phyloP scores from a whole-genome alignment of 1,139 yeast genomes.

The Hansenula lynferdii region DNA sequence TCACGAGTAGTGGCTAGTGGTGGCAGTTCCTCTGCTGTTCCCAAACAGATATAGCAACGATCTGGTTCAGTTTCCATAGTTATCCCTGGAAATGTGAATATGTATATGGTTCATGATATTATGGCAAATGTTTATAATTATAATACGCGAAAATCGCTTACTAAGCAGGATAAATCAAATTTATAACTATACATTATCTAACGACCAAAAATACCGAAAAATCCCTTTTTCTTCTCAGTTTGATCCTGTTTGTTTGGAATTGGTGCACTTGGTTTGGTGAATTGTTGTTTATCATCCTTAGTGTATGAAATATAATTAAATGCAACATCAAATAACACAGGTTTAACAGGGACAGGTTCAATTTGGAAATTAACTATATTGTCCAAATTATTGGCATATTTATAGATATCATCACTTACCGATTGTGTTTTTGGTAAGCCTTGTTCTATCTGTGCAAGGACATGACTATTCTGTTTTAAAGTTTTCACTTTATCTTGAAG shows the following conservation, averaged over 20 bases:
- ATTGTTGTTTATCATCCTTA: slow-evolving; percentile 3
- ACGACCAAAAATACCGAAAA: too few species aligned
- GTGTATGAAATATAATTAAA: slow-evolving; percentile 68
- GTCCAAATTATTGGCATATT: slow-evolving; percentile 5
- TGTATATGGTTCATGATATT: too few species aligned
- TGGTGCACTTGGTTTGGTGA: slow-evolving; percentile 3
- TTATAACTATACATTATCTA: too few species aligned
- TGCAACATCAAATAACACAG: slow-evolving; percentile 87
- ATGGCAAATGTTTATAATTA: too few species aligned
- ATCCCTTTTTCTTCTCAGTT: too few species aligned
- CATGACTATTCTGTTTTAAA: slow-evolving; percentile 38
- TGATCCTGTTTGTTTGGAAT: slow-evolving; percentile 1
- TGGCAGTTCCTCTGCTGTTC: slow-evolving; percentile 33
- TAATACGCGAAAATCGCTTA: too few species aligned
- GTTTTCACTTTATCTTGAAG: slow-evolving; percentile 25
- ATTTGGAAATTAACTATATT: slow-evolving; percentile 14
- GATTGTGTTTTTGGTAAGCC: slow-evolving; percentile 20
- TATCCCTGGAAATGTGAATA: too few species aligned
- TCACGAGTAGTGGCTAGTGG: slow-evolving; percentile 27
- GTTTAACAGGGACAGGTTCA: slow-evolving; percentile 68
- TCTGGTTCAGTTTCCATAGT: too few species aligned
- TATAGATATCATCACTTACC: slow-evolving; percentile 12
- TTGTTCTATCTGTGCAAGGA: slow-evolving; percentile 44
- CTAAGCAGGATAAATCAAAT: too few species aligned
- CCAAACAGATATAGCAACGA: slow-evolving; percentile 43